These are phyloP conservation scores for Sideroxylon spinosum DNA, from an alignment of 179 eudicot species.

Conservation along the genomic window DNA sequence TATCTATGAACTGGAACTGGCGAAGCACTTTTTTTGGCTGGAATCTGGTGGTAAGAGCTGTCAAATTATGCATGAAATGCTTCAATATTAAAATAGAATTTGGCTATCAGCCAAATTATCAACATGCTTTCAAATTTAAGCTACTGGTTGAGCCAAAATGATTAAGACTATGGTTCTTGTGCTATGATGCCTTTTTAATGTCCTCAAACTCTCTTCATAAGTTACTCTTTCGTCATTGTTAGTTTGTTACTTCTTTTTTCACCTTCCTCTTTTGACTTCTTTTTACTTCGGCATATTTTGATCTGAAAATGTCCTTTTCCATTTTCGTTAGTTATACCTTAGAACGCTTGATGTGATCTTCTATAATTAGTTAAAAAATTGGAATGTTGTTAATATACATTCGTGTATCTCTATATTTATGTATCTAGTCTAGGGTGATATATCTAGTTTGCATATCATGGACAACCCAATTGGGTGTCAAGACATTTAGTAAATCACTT, in stretches of 20 bases:
- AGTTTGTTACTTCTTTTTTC: slow-evolving; percentile 4
- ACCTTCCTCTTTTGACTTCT: slow-evolving; percentile 8
- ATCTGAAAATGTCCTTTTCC: not conserved
- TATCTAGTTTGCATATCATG: too few species aligned
- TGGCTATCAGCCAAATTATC: slow-evolving; percentile 2
- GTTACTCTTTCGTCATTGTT: not conserved
- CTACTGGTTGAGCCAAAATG: not conserved
- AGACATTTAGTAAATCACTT: too few species aligned
- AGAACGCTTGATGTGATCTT: not conserved
- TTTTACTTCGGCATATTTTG: not conserved
- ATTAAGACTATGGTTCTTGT: not conserved
- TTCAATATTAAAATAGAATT: not conserved
- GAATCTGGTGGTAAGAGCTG: not conserved
- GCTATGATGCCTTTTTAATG: not conserved
- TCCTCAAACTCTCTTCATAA: not conserved
- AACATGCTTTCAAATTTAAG: not conserved
- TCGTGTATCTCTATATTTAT: too few species aligned
- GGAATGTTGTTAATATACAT: too few species aligned
- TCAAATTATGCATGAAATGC: not conserved
- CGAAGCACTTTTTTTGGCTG: not conserved
- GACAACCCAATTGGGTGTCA: too few species aligned
- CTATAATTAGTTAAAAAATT: not conserved
- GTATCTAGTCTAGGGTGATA: too few species aligned
- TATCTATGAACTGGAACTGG: not conserved
- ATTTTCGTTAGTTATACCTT: not conserved